Conservation (phyloP, 805 yeast species). For the Dipodascus geniculatus region DNA sequence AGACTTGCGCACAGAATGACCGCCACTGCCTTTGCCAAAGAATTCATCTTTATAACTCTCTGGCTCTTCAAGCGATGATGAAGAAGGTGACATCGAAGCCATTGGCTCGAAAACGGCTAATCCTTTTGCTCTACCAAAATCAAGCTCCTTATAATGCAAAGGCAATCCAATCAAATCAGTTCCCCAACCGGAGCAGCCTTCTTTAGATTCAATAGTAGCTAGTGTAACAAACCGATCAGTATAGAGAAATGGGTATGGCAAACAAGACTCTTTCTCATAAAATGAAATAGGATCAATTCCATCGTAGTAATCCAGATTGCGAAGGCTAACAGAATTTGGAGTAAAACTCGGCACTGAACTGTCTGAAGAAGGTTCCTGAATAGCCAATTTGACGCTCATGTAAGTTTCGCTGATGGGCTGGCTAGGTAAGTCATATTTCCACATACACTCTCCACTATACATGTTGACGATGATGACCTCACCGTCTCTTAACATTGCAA, state of each 20-base stretch:
- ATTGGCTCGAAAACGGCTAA: conserved; percentile 14
- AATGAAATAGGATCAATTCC: conserved; percentile 14
- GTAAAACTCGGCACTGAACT: not conserved
- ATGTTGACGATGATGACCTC: conserved; percentile 11
- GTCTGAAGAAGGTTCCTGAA: not conserved
- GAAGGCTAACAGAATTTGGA: not conserved
- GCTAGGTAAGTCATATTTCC: conserved; percentile 33
- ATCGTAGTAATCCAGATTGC: not conserved
- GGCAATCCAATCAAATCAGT: conserved; percentile 8
- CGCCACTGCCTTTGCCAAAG: not conserved
- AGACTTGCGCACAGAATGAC: not conserved
- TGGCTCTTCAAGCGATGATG: not conserved
- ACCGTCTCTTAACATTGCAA: conserved; percentile 6
- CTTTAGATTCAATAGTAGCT: conserved; percentile 2
- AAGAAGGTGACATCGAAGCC: not conserved
- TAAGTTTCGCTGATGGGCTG: conserved; percentile 14
- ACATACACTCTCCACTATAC: conserved; percentile 15
- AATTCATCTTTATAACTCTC: not conserved
- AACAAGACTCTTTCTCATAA: conserved; percentile 18
- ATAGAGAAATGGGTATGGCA: conserved; percentile 19
- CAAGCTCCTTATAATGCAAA: conserved; percentile 8
- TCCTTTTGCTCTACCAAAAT: conserved; percentile 17
- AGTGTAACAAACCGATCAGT: conserved; percentile 15
- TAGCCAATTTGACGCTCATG: not conserved
- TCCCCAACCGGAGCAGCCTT: not conserved